phyloP scores from a whole-genome alignment of 805 yeast species.

The Wickerhamomyces queroliae region DNA sequence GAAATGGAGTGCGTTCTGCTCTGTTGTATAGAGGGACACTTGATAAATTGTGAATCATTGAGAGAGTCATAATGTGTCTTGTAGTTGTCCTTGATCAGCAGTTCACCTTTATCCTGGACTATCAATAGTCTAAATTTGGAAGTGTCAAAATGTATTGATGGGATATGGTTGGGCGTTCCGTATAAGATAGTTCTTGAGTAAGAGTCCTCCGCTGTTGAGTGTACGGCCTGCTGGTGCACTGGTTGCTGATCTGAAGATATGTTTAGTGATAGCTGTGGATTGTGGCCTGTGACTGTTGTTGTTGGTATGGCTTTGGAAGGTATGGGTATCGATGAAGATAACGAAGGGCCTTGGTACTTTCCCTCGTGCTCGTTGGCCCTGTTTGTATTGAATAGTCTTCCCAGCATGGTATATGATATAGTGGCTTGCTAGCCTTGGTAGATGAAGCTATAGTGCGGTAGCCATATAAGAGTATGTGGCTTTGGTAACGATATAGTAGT shows the following conservation, averaged over 20 bases:
- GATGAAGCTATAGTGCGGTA: neutral
- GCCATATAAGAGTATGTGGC: too few relatives aligned
- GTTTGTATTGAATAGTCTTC: neutral
- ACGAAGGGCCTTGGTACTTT: too few relatives aligned
- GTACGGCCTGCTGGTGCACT: too few relatives aligned
- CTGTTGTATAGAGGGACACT: too few relatives aligned
- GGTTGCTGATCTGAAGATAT: too few relatives aligned
- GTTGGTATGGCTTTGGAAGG: neutral
- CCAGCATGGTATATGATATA: neutral
- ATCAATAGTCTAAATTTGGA: slow-evolving; percentile 27
- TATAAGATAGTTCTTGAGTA: slow-evolving; percentile 20
- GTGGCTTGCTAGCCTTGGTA: neutral
- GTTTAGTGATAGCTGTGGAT: neutral
- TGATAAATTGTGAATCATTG: slow-evolving; percentile 15
- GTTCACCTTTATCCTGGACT: slow-evolving; percentile 31
- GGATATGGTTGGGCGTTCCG: slow-evolving; percentile 17
- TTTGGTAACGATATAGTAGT: neutral
- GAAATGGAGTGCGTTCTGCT: too few relatives aligned
- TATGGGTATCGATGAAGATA: neutral
- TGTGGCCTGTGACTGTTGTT: neutral
- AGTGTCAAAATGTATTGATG: slow-evolving; percentile 2
- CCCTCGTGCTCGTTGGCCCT: neutral
- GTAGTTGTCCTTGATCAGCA: slow-evolving; percentile 29
- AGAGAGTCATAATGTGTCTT: slow-evolving; percentile 27
- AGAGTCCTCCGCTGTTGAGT: slow-evolving; percentile 18